phyloP scores from a whole-genome alignment of 2,329 filamentous ascomycete species.

The Parascedosporium putredinis region DNA sequence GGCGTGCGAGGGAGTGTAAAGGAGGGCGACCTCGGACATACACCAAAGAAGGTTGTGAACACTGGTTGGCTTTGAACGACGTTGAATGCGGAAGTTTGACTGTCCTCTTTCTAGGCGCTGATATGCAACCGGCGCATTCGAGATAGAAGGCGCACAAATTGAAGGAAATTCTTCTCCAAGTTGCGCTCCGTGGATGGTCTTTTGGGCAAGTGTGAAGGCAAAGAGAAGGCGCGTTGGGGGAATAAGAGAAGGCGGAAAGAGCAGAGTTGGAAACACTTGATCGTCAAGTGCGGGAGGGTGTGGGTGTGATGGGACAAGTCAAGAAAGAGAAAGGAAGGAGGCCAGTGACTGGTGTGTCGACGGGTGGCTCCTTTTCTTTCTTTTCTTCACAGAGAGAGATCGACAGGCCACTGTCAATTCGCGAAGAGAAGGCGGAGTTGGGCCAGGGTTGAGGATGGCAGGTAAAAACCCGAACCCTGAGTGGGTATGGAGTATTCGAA shows the following conservation, averaged over 20 bases:
- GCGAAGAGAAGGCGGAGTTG: constrained; percentile 8
- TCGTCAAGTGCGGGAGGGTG: too few species aligned
- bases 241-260: too few species aligned
- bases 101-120: too few species aligned
- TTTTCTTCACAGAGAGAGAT: constrained; percentile 20
- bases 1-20: neutral
- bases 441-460: neutral
- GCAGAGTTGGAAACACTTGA: too few species aligned
- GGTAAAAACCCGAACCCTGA: neutral
- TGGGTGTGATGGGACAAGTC: neutral
- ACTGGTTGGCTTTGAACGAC: neutral
- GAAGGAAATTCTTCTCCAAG: too few species aligned
- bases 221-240: too few species aligned
- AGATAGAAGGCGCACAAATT: too few species aligned
- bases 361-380: constrained; percentile 9
- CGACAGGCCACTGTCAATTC: constrained; percentile 43
- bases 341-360: neutral
- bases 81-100: too few species aligned
- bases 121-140: too few species aligned
- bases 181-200: too few species aligned
- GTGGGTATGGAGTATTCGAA: constrained; percentile 6
- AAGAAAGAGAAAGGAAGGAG: neutral
- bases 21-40: neutral
- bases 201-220: too few species aligned
- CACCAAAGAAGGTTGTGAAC: neutral